phyloP scores from a whole-genome alignment of 2,329 filamentous ascomycete genomes.

The Paraphoma chrysanthemicola region DNA sequence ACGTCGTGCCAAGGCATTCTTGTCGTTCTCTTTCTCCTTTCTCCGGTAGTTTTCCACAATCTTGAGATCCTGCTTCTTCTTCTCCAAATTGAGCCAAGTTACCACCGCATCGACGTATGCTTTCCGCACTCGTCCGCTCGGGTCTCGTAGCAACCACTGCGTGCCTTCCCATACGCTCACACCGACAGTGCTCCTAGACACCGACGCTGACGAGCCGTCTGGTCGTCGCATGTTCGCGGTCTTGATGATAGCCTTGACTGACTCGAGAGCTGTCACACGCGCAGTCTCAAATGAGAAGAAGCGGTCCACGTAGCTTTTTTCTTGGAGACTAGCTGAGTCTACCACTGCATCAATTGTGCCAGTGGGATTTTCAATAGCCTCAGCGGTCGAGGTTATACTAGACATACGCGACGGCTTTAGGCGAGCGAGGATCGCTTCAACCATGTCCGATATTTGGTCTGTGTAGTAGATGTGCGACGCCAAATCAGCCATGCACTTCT shows the following conservation, averaged over 20 bases:
- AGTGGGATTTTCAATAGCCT: slow-evolving; percentile 59
- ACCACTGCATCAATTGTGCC: slow-evolving; percentile 57
- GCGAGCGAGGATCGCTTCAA: slow-evolving; percentile 77
- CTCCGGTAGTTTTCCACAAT: slow-evolving; percentile 63
- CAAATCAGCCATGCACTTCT: slow-evolving; percentile 86
- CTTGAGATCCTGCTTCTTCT: slow-evolving; percentile 69
- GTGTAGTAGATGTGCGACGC: slow-evolving; percentile 97
- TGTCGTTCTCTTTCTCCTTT: slow-evolving; percentile 52
- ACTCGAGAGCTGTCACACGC: slow-evolving; percentile 71
- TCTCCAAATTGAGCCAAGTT: slow-evolving; percentile 86
- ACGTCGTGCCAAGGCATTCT: slow-evolving; percentile 60
- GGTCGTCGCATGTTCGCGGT: slow-evolving; percentile 71
- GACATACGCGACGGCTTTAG: slow-evolving; percentile 70
- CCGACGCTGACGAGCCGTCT: slow-evolving; percentile 54
- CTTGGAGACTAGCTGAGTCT: slow-evolving; percentile 57
- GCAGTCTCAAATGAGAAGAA: slow-evolving; percentile 70
- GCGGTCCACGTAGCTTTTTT: slow-evolving; percentile 60
- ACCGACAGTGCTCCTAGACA: slow-evolving; percentile 77
- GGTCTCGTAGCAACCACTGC: slow-evolving; percentile 87
- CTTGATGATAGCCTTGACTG: slow-evolving; percentile 81
- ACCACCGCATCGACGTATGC: slow-evolving; percentile 85
- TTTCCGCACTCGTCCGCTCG: slow-evolving; percentile 77
- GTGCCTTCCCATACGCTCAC: slow-evolving; percentile 95
- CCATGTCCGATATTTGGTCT: slow-evolving; percentile 95
- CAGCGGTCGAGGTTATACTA: slow-evolving; percentile 52